These are phyloP conservation scores for Glomus cerebriforme DNA, from an alignment of 192 early-diverging fungal genomes.

Conservation along the genomic window DNA sequence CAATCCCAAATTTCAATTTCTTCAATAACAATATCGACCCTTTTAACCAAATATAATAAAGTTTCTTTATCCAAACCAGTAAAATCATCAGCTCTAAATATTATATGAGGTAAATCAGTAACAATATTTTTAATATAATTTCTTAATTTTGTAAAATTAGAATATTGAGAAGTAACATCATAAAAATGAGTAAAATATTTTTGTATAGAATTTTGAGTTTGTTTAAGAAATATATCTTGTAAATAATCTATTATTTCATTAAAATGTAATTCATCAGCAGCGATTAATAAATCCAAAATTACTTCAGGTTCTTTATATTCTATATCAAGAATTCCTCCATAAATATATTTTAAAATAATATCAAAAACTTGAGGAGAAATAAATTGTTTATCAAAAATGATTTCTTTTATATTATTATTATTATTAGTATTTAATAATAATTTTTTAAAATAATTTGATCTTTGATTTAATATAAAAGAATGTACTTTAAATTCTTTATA, in stretches of 20 bases:
- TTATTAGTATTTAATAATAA: no score
- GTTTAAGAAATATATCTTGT: neutral
- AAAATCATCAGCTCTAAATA: constrained; percentile 12
- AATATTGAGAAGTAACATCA: neutral
- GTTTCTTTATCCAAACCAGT: neutral
- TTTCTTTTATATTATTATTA: no score
- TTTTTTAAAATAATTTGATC: no score
- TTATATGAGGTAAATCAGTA: neutral
- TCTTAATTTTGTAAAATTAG: neutral
- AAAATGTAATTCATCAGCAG: neutral
- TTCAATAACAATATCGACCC: neutral
- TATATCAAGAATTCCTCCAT: neutral
- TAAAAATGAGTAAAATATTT: no score
- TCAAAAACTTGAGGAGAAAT: neutral
- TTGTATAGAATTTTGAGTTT: no score
- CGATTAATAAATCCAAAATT: neutral
- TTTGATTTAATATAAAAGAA: no score
- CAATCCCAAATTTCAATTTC: constrained; percentile 5
- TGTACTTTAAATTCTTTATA: no score
- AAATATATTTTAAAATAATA: neutral
- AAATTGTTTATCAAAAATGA: neutral
- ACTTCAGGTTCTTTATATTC: neutral
- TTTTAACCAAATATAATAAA: neutral
- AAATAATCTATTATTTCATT: constrained; percentile 6
- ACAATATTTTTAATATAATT: neutral